Evolutionary conservation across 768 basidiomycete species (phyloP).

Genomic region (Daedalea quercina): DNA sequence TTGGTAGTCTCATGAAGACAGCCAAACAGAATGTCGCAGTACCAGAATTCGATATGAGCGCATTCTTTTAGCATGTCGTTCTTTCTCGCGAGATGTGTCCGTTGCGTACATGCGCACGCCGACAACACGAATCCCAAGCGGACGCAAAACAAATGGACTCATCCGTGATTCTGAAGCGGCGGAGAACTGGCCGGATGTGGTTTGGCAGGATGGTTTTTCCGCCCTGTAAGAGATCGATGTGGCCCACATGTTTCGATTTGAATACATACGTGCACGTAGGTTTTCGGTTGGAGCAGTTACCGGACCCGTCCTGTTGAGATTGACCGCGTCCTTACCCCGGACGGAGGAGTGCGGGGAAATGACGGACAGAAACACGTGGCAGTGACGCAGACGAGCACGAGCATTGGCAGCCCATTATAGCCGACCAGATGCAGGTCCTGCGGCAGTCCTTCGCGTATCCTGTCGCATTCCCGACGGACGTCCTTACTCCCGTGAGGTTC

Average conservation of each 20-base stretch:
- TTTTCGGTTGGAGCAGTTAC: background rate
- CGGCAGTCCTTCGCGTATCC: background rate
- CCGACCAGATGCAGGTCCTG: background rate
- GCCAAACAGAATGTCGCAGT: conserved; percentile 83
- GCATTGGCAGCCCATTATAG: background rate
- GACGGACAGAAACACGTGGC: background rate
- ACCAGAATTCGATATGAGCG: conserved; percentile 83
- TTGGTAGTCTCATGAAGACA: conserved; percentile 85
- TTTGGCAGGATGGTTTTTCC: too few species aligned
- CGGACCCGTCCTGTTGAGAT: background rate
- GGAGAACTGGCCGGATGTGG: too few species aligned
- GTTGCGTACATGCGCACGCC: too few species aligned
- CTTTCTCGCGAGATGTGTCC: background rate
- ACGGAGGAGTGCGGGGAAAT: background rate
- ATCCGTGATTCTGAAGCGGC: too few species aligned
- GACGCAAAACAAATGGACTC: too few species aligned
- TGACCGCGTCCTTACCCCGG: background rate
- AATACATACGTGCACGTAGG: too few species aligned
- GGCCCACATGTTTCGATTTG: too few species aligned
- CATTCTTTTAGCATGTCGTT: conserved; percentile 44
- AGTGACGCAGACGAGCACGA: background rate
- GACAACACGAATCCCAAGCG: too few species aligned
- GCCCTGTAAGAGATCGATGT: too few species aligned
- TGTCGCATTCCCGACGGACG: conserved; percentile 1
- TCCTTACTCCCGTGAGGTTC: background rate